Percentiles rank a stretch among this genome's conserved stretches.
Evolutionary conservation across 176 grass and related monocot species (phyloP).

Genomic region (Eremochloa ophiuroides): DNA sequence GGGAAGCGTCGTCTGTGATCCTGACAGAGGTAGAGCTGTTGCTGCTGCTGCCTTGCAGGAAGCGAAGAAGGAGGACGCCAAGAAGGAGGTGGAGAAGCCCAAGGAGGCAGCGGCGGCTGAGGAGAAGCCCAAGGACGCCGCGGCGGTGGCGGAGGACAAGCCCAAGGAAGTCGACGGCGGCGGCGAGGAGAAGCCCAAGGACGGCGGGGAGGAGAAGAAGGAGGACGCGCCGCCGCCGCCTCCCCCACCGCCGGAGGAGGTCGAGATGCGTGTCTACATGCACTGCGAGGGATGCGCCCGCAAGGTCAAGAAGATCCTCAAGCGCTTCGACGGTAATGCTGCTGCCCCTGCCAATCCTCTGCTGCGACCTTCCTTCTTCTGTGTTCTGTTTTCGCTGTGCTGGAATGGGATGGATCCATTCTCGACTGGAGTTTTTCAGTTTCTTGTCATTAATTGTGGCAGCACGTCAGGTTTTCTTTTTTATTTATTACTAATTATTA

Average conservation of each 20-base stretch:
- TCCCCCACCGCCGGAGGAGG: conserved; percentile 67
- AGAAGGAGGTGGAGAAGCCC: conserved; percentile 14
- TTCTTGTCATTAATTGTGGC: neutral
- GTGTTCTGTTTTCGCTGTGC: no score
- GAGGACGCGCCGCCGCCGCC: conserved; percentile 29
- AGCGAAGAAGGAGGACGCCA: conserved; percentile 32
- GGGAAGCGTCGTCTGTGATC: no score
- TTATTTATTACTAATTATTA: neutral
- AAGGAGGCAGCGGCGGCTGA: conserved; percentile 17
- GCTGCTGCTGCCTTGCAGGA: conserved; percentile 28
- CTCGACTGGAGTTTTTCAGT: neutral
- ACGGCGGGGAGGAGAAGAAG: conserved; percentile 23
- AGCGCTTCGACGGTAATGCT: conserved; percentile 63
- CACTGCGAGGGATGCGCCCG: conserved; percentile 92
- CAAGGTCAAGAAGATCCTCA: conserved; percentile 87
- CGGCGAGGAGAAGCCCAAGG: conserved; percentile 32
- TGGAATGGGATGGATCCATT: no score
- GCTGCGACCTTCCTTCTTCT: no score
- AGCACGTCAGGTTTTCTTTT: neutral
- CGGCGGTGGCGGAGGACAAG: conserved; percentile 28
- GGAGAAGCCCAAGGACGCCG: conserved; percentile 12
- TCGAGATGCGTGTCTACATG: conserved; percentile 98
- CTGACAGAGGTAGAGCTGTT: conserved; percentile 1
- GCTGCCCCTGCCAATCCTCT: neutral
- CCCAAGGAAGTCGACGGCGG: conserved; percentile 18